phyloP scores from a whole-genome alignment of 2,329 filamentous ascomycete genomes.

The Rutstroemia sydowiana region DNA sequence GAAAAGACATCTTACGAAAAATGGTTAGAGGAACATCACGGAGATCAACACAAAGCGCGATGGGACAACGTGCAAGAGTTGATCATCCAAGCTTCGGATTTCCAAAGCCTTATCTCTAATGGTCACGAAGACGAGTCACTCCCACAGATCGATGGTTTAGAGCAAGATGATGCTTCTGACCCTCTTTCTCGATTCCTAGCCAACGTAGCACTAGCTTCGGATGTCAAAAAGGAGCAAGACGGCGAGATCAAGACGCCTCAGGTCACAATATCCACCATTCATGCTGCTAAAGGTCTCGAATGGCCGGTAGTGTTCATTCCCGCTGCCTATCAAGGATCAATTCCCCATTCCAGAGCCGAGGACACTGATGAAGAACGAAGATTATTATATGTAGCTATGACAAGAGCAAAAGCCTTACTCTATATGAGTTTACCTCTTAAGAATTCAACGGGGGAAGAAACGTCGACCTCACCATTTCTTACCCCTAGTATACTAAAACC shows the following conservation, averaged over 20 bases:
- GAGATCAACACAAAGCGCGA: constrained; percentile 67
- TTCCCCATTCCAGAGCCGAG: constrained; percentile 81
- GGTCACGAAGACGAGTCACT: constrained; percentile 45
- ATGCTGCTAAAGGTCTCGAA: constrained; percentile 90
- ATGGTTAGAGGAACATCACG: constrained; percentile 65
- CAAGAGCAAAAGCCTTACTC: constrained; percentile 75
- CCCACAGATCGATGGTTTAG: constrained; percentile 62
- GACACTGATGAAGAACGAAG: constrained; percentile 82
- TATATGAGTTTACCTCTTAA: constrained; percentile 76
- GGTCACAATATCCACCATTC: constrained; percentile 91
- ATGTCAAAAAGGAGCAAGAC: constrained; percentile 59
- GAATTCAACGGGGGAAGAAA: constrained; percentile 54
- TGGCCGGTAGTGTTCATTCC: constrained; percentile 96
- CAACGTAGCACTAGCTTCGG: constrained; percentile 80
- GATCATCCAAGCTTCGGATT: constrained; percentile 70
- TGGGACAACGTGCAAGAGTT: constrained; percentile 90
- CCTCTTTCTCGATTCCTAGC: constrained; percentile 73
- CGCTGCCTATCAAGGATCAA: constrained; percentile 80
- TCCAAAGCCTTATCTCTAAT: constrained; percentile 34
- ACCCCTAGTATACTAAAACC: constrained; percentile 44
- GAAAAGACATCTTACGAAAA: constrained; percentile 64
- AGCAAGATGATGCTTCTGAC: constrained; percentile 59
- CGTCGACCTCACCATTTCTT: constrained; percentile 67
- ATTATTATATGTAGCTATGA: constrained; percentile 94
- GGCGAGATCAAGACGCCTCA: constrained; percentile 50